phyloP scores from a whole-genome alignment of 768 basidiomycete species.

The Pleurotus cornucopiae region DNA sequence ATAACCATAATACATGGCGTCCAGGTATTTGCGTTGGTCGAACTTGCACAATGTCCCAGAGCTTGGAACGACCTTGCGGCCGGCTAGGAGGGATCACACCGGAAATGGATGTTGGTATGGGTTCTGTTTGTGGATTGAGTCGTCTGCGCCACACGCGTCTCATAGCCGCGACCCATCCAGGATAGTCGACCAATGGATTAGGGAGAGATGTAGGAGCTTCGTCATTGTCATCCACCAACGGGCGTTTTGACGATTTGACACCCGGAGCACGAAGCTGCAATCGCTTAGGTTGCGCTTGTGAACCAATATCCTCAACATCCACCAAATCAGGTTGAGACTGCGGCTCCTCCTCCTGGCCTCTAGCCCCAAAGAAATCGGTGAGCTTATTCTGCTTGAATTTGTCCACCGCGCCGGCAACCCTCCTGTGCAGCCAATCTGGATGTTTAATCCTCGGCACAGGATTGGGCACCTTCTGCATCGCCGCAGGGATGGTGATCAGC shows the following conservation, averaged over 20 bases:
- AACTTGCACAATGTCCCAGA: slow-evolving; percentile 94
- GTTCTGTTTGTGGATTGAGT: slow-evolving; percentile 41
- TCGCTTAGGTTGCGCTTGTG: slow-evolving; percentile 10
- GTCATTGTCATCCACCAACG: slow-evolving; percentile 38
- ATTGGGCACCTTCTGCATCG: slow-evolving; percentile 95
- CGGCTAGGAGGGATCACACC: slow-evolving; percentile 69
- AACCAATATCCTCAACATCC: slow-evolving; percentile 65
- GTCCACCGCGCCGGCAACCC: slow-evolving; percentile 86
- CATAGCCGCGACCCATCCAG: slow-evolving; percentile 74
- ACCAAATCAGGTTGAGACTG: slow-evolving; percentile 25
- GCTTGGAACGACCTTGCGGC: slow-evolving; percentile 48
- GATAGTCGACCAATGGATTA: slow-evolving; percentile 61
- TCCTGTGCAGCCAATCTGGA: slow-evolving; percentile 94
- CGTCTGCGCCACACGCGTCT: slow-evolving; percentile 71
- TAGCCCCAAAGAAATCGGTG: slow-evolving; percentile 80
- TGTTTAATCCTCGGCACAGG: slow-evolving; percentile 95
- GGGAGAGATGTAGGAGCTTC: slow-evolving; percentile 41
- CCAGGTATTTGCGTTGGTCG: slow-evolving; percentile 73
- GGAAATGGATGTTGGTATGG: slow-evolving; percentile 46
- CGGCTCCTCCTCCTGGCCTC: slow-evolving; percentile 17
- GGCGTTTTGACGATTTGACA: slow-evolving; percentile 29
- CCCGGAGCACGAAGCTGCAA: slow-evolving; percentile 51
- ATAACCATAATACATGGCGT: slow-evolving; percentile 86
- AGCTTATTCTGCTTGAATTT: slow-evolving; percentile 98
- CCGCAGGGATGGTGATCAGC: slow-evolving; percentile 97